A percentile compares a stretch with the other conserved stretches of the same genome.
Conservation (phyloP, 2,329 filamentous ascomycete genomes). For the Talaromyces albobiverticillius region DNA sequence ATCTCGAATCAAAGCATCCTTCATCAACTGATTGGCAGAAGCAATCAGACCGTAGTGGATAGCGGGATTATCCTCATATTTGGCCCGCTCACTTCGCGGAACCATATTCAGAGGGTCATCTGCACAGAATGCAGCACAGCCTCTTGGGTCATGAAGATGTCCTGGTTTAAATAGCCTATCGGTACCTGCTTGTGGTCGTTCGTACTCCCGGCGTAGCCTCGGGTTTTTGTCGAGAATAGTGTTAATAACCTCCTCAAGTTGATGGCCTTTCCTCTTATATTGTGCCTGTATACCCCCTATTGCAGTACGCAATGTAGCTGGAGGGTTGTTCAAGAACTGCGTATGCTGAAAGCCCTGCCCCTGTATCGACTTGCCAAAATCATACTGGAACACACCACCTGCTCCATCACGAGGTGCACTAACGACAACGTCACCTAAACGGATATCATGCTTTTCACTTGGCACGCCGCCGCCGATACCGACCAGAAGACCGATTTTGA, state of each 20-base stretch:
- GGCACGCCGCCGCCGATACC: slow-evolving; percentile 40
- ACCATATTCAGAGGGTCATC: not conserved
- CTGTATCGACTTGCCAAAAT: slow-evolving; percentile 20
- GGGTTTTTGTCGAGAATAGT: slow-evolving; percentile 17
- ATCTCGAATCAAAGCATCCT: slow-evolving; percentile 14
- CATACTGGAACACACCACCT: slow-evolving; percentile 20
- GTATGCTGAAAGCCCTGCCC: slow-evolving; percentile 17
- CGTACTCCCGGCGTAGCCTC: slow-evolving; percentile 10
- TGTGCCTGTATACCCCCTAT: slow-evolving; percentile 15
- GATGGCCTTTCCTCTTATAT: slow-evolving; percentile 14
- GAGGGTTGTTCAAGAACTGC: slow-evolving; percentile 20
- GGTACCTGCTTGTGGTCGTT: slow-evolving; percentile 5
- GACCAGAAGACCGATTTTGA: slow-evolving; percentile 42
- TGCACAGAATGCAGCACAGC: not conserved
- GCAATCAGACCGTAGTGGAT: slow-evolving; percentile 20
- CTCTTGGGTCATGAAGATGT: slow-evolving; percentile 5
- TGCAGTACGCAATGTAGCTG: slow-evolving; percentile 14
- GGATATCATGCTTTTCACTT: slow-evolving; percentile 25
- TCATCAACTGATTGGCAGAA: slow-evolving; percentile 19
- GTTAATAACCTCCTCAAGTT: slow-evolving; percentile 44
- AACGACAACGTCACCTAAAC: slow-evolving; percentile 27
- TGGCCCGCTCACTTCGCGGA: not conserved
- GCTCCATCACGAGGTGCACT: slow-evolving; percentile 12
- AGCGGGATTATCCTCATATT: slow-evolving; percentile 9
- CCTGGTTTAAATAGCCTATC: slow-evolving; percentile 10